These are phyloP conservation scores for Erysimum cheiranthoides DNA, from an alignment of 345 rosid genomes.

Conservation along the genomic window DNA sequence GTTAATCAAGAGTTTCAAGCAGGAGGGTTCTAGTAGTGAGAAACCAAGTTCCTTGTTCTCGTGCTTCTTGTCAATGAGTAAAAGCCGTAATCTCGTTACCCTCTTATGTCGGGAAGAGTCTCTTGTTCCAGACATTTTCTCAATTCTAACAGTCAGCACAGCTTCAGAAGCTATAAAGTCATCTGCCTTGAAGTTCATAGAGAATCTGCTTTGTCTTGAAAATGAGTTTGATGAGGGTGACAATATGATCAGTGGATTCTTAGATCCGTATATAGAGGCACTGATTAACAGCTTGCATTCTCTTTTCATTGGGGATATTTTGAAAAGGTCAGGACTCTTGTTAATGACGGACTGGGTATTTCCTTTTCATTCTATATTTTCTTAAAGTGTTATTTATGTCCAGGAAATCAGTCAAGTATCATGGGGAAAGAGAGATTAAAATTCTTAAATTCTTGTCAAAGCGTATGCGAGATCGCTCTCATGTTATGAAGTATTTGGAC, in stretches of 20 bases:
- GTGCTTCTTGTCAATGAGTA: slow-evolving; percentile 95
- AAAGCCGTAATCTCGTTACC: slow-evolving; percentile 63
- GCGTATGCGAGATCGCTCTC: slow-evolving; percentile 57
- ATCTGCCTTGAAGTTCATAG: slow-evolving; percentile 71
- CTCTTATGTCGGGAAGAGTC: slow-evolving; percentile 66
- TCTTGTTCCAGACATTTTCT: slow-evolving; percentile 78
- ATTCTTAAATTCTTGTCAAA: slow-evolving; percentile 73
- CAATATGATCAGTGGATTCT: slow-evolving; percentile 47
- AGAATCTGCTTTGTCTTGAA: slow-evolving; percentile 80
- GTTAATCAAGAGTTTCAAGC: slow-evolving; percentile 75
- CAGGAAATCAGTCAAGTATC: slow-evolving; percentile 77
- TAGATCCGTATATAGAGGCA: slow-evolving; percentile 62
- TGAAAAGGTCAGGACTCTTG: slow-evolving; percentile 64
- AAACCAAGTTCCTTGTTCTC: slow-evolving; percentile 90
- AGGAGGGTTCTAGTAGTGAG: slow-evolving; percentile 93
- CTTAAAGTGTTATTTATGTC: slow-evolving; percentile 24
- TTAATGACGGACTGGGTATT: slow-evolving; percentile 8
- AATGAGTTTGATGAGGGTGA: slow-evolving; percentile 60
- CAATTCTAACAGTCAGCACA: slow-evolving; percentile 65
- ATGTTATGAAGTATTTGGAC: slow-evolving; percentile 67
- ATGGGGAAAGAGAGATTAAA: slow-evolving; percentile 61
- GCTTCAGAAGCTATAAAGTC: slow-evolving; percentile 85
- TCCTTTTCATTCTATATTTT: slow-evolving; percentile 30
- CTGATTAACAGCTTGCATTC: slow-evolving; percentile 73
- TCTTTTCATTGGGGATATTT: slow-evolving; percentile 60